Evolutionary conservation across 805 yeast species (phyloP), one percentile per base, ranked within the genome.

Genomic region (Myxozyma nipponensis): DNA sequence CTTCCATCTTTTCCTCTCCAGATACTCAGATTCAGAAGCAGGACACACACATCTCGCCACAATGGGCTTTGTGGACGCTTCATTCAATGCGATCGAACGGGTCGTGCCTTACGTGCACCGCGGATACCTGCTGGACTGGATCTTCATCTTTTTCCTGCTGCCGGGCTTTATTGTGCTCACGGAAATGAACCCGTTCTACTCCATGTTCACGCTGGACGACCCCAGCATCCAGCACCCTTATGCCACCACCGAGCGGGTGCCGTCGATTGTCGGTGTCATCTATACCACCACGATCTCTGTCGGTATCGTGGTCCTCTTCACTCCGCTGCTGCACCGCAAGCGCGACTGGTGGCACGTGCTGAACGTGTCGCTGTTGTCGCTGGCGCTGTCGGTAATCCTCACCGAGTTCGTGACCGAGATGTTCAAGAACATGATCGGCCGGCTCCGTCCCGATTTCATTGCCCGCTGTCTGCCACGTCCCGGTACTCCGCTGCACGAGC

Each of bases 401-500:
- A 54, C 58, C 35, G 58, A 54, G 58, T 54, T 84, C 30, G 63
- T 84, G 47, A 87, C 96, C 2, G 89, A 86, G 63, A 70, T 83
- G 21, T 65, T 88, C 56, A 91, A 91, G 71, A 82, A 86, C 65
- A 81, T 85, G 81, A 78, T 91, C 49, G 97, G 96, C 4, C 78
- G 96, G 63, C 86, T 82, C 54, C 76, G 98, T 52, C 98, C 98
- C 0, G 98, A 91, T 68, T 91, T 91, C 66, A 68, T 91, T 46
- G 86, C 88, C 7, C 77, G 98, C 60, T 91, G 98, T 67, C 64
- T 75, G 22, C 61, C 56, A 44, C 46, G 44, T 30, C 96, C 96
- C 2, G 82, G 72, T 39, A 75, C 93, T 0, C 83, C 89, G 1
- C 59, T 69, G 9, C 60, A 63, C 49, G 57, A 39, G 30, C 62